These are phyloP conservation scores for Ceratobasidium sp. DNA, from an alignment of 1,284 basidiomycete species.

Conservation along the genomic window DNA sequence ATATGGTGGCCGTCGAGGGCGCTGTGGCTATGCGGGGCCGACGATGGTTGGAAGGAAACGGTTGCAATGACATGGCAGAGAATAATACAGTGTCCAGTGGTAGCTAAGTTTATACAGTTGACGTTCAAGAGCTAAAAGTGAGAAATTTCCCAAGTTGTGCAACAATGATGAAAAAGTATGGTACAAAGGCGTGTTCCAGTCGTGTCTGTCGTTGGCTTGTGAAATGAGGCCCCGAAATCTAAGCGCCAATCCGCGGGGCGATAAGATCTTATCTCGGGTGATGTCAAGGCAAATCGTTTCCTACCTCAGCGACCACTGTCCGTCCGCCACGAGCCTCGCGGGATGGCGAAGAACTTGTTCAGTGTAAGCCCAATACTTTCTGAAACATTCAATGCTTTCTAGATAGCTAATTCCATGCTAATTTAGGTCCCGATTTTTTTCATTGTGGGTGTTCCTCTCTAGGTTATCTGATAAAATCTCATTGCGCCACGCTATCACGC, in stretches of 20 bases:
- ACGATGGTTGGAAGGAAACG: slow-evolving; percentile 9
- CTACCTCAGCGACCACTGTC: slow-evolving; percentile 8
- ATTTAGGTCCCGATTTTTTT: slow-evolving; percentile 84
- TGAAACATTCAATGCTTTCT: not conserved
- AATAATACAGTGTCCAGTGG: not conserved
- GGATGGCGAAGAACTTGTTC: slow-evolving; percentile 32
- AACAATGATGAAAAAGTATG: not conserved
- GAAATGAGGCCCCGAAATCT: slow-evolving; percentile 17
- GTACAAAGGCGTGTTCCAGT: not conserved
- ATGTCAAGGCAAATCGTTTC: not conserved
- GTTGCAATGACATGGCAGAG: slow-evolving; percentile 3
- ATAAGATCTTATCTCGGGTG: slow-evolving; percentile 25
- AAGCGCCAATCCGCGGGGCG: slow-evolving; percentile 27
- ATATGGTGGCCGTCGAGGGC: not conserved
- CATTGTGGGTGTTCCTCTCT: slow-evolving; percentile 56
- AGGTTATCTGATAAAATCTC: slow-evolving; percentile 26
- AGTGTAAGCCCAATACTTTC: slow-evolving; percentile 5
- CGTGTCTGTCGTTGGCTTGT: not conserved
- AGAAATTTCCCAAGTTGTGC: not conserved
- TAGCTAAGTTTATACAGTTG: not conserved
- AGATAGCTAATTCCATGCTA: not conserved
- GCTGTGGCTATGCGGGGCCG: slow-evolving; percentile 11
- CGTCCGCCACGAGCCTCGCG: not conserved
- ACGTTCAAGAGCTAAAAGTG: not conserved
- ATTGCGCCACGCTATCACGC: slow-evolving; percentile 7